Base-by-base conservation (phyloP, 2,329 filamentous ascomycete species). In the Penicillium sp. region DNA sequence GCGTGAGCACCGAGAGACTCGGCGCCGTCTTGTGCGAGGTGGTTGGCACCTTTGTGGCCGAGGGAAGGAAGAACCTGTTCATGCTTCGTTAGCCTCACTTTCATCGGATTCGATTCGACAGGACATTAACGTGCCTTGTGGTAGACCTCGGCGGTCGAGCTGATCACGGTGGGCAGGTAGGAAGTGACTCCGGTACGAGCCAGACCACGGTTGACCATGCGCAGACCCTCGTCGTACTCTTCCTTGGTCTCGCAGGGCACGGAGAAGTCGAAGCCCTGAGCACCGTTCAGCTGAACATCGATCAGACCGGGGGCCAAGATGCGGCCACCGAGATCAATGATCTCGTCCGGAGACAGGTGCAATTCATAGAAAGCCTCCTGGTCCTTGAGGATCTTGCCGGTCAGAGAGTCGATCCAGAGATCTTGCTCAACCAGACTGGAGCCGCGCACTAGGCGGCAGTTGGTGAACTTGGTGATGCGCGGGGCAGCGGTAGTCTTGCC, bases 241-340 rank as follows among this genome's bases (percentile, higher is more conserved):
- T 78, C 74, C 72, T 81, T 83, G 63, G 87, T 83, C 14, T 85
- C 71, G 30, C 71, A 79, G n/a, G 88, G 83, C 9, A 90, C 78
- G 1, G 90, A 94, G 70, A 95, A 96, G 76, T 96, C 92, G 77
- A 96, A 95, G 50, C 91, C 91, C 64, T 91, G 92, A 9, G 89
- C 91, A 43, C 92, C 92, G 65, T 96, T 96, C 61, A 96, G 84
- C 72, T 96, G 92, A 46, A 88, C 87, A 60, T 96, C 92, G 62
- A 96, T 94, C 66, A 96, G 81, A 24, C 92, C 92, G 0, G 92
- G 90, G 0, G 88, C 84, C 18, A 96, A 70, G 59, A 96, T 92
- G 63, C 89, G 89, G 52, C 90, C 90, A 46, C 85, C 83, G 1
- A 96, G 83, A 65, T 96, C 85, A 62, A 96, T 79, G 48, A 86